Evolutionary conservation across 2,329 filamentous ascomycete species (phyloP).

Genomic region (Macrophomina phaseolina): DNA sequence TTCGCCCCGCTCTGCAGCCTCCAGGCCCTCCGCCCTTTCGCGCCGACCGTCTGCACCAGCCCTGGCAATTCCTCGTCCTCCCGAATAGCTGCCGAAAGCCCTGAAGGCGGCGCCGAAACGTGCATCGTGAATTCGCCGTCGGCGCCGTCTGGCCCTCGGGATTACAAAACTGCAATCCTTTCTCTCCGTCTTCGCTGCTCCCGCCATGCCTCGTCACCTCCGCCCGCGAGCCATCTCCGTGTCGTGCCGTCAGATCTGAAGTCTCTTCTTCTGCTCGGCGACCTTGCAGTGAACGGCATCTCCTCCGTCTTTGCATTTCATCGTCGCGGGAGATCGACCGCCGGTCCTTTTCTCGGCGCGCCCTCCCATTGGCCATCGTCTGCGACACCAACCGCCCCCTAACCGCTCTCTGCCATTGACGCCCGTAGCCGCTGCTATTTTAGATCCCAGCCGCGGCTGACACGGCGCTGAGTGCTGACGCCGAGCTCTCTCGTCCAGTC

Average conservation of each 20-base stretch:
- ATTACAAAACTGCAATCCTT: no score
- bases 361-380: background rate
- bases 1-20: background rate
- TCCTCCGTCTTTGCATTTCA: constrained; percentile 5
- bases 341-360: constrained; percentile 8
- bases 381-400: background rate
- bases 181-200: no score
- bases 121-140: no score
- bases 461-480: background rate
- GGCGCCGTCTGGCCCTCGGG: no score
- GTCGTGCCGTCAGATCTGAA: background rate
- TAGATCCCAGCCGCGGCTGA: background rate
- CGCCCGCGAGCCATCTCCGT: background rate
- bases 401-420: background rate
- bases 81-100: background rate
- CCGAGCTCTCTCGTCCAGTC: background rate
- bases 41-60: background rate
- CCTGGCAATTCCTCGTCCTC: background rate
- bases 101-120: background rate
- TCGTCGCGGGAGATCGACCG: constrained; percentile 6
- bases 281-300: constrained; percentile 7
- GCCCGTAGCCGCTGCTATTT: background rate
- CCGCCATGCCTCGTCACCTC: no score
- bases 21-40: background rate
- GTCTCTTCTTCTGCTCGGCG: background rate